Conservation (phyloP, 306 rosid species). For the Fragaria nilgerrensis region DNA sequence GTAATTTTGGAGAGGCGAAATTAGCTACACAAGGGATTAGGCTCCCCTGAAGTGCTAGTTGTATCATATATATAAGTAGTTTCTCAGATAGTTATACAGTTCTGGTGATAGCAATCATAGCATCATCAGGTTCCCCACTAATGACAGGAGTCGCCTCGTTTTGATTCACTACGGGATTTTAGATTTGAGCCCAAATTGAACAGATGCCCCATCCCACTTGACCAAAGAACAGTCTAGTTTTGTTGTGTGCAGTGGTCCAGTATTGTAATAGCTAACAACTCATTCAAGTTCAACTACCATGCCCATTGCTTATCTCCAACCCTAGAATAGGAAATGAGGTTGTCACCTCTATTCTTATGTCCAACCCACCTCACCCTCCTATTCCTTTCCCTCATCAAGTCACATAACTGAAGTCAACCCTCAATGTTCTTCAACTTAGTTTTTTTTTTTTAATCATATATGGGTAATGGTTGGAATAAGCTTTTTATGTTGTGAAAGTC, state of each 20-base stretch:
- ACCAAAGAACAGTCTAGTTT: background rate
- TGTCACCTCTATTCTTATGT: background rate
- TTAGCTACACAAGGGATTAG: no score
- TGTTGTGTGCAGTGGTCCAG: background rate
- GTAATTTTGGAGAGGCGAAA: no score
- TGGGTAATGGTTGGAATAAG: no score
- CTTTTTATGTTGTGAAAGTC: background rate
- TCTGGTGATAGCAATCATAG: no score
- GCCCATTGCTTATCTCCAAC: background rate
- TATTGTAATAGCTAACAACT: background rate
- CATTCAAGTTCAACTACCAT: background rate
- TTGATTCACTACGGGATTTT: background rate
- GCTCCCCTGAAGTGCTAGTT: no score
- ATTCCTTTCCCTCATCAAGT: background rate
- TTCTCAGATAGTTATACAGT: no score
- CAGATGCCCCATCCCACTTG: background rate
- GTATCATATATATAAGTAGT: no score
- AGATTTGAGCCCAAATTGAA: background rate
- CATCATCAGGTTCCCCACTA: no score
- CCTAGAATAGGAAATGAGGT: background rate
- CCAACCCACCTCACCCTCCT: background rate
- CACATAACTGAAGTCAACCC: background rate
- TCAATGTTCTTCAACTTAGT: background rate
- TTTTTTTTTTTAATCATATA: no score
- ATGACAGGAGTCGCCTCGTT: no score